Evolutionary conservation across 768 basidiomycete genomes (phyloP), one percentile per base, ranked within the genome.

Genomic region (Hysterangium stoloniferum): DNA sequence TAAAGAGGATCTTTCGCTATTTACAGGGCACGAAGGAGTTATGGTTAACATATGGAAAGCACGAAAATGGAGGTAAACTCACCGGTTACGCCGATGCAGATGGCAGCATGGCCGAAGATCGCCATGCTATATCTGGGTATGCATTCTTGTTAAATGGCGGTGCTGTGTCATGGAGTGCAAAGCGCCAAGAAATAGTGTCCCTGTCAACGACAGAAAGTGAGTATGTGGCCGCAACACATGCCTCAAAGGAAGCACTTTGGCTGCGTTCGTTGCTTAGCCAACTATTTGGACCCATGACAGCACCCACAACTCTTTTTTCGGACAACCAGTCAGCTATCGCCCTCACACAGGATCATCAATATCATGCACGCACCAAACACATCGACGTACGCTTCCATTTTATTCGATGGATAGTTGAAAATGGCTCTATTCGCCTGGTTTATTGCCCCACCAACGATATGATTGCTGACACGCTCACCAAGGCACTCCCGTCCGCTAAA

Each of bases 391-490:
- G 54, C 36, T 61, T 68, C 51, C 70, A 73, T 48, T 68, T 65
- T 56, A 65, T 73, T 44, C 62, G 65, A 8, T 53, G 70, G 24
- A 56, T 64, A 17, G 50, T 65, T 20, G 42, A 54, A 1, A 55
- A 62, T 12, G 54, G 54, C 6, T 49, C 52, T 1, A 51, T 72
- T 24, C 25, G 38, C 0, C 45, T 68, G 4, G 7, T 25, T 5
- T 68, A 67, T 58, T 55, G 65, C 20, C 62, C 67, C 2, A 68
- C 69, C 0, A 32, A 46, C 0, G 58, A 68, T 25, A 71, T 67
- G 52, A 37, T 60, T 8, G 68, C 71, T 0, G 71, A 74, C 56
- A 58, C 68, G 8, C 64, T 75, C 45, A 74, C 70, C 0, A 73
- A 74, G 53, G 48, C 61, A 2, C 59, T 70, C 13, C 13, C 40